Conservation (phyloP, 2,329 filamentous ascomycete species). For the Fusarium globosum region DNA sequence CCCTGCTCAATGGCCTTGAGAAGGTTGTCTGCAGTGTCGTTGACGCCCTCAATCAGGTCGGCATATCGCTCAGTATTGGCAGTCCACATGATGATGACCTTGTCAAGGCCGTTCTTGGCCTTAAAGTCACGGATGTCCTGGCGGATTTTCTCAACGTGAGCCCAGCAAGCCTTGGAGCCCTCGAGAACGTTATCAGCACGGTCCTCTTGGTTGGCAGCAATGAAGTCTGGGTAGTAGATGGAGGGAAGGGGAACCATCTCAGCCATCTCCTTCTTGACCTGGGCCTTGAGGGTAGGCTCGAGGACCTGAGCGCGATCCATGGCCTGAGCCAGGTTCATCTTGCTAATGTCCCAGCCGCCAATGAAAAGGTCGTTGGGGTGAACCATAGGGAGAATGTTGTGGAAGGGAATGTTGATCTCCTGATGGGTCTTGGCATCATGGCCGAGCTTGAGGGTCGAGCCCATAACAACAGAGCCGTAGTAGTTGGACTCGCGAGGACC, state of each 20-base stretch:
- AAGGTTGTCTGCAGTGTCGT: conserved; percentile 96
- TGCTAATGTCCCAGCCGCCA: conserved; percentile 97
- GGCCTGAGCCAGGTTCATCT: conserved; percentile 85
- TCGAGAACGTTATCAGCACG: conserved; percentile 91
- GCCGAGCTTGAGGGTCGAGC: conserved; percentile 96
- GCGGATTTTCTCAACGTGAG: conserved; percentile 92
- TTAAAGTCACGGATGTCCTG: conserved; percentile 97
- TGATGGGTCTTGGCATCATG: conserved; percentile 83
- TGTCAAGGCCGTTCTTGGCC: conserved; percentile 83
- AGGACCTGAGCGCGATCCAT: conserved; percentile 97
- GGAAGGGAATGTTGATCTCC: conserved; percentile 97
- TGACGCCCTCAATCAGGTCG: conserved; percentile 86
- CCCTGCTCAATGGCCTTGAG: conserved; percentile 86
- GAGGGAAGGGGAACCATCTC: conserved; percentile 89
- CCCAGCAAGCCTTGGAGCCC: conserved; percentile 84
- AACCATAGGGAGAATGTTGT: conserved; percentile 93
- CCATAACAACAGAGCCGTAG: conserved; percentile 98
- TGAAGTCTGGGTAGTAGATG: conserved; percentile 99
- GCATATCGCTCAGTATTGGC: conserved; percentile 99
- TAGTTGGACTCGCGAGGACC: conserved; percentile 90
- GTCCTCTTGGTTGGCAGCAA: conserved; percentile 97
- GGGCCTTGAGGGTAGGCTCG: conserved; percentile 90
- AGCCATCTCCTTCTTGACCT: conserved; percentile 93
- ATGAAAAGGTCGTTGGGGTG: conserved; percentile 96
- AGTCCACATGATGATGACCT: conserved; percentile 97